Conservation (phyloP, 441 rosid genomes). For the Oxalis stricta region DNA sequence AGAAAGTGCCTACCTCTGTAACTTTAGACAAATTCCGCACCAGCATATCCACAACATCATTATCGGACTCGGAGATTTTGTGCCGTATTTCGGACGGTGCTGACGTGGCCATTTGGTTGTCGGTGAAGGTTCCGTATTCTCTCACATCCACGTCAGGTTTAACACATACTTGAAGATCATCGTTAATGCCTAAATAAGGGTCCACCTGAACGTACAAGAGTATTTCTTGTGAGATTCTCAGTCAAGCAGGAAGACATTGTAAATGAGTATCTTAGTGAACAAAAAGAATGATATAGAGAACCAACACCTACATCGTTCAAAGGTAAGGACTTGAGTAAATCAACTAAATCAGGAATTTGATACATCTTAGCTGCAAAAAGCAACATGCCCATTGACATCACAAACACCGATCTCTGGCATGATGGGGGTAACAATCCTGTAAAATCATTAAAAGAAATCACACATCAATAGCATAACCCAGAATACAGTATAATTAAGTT, state of each 20-base stretch:
- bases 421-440: conserved; percentile 52
- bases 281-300: neutral
- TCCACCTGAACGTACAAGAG: conserved; percentile 44
- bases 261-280: neutral
- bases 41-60: conserved; percentile 29
- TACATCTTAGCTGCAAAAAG: conserved; percentile 71
- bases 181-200: conserved; percentile 60
- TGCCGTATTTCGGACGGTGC: conserved; percentile 40
- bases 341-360: conserved; percentile 43
- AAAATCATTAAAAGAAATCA: conserved; percentile 10
- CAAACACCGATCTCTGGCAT: conserved; percentile 49
- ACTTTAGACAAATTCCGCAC: conserved; percentile 35
- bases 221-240: neutral
- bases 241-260: neutral
- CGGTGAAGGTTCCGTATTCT: conserved; percentile 53
- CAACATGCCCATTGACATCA: conserved; percentile 52
- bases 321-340: conserved; percentile 40
- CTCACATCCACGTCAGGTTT: conserved; percentile 52
- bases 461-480: conserved; percentile 3
- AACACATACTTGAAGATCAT: conserved; percentile 55
- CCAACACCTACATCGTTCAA: conserved; percentile 49
- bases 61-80: conserved; percentile 35
- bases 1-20: conserved; percentile 42
- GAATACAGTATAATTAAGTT: neutral
- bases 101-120: conserved; percentile 51